Evolutionary conservation across 169 alveolate species (phyloP).

Genomic region (Eimeria nieschulzi): DNA sequence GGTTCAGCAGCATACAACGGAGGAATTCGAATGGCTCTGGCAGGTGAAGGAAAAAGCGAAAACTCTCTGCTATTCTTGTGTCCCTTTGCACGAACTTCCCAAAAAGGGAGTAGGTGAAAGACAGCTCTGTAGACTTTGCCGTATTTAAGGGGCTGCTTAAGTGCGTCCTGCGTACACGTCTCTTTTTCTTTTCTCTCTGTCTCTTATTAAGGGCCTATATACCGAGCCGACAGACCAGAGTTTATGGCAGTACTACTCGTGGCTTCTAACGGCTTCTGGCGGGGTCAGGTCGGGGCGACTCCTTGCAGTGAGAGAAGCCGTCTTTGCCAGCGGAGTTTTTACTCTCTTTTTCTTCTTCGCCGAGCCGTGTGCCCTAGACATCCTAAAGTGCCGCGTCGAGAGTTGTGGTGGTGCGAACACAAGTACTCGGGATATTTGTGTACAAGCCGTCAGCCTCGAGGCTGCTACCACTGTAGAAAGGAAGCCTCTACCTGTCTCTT

Average conservation of each 20-base stretch:
- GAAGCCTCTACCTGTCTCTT: too few relatives aligned
- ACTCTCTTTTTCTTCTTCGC: constrained; percentile 16
- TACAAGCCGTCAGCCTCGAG: too few relatives aligned
- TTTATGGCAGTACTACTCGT: constrained; percentile 34
- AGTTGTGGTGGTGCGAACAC: too few relatives aligned
- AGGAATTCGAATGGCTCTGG: constrained; percentile 53
- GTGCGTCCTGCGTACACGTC: neutral
- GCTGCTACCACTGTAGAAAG: too few relatives aligned
- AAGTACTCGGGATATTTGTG: too few relatives aligned
- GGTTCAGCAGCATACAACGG: neutral
- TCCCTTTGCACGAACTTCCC: too few relatives aligned
- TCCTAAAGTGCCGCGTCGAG: too few relatives aligned
- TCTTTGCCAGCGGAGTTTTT: neutral
- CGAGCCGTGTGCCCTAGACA: neutral
- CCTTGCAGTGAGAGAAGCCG: neutral
- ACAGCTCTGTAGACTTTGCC: too few relatives aligned
- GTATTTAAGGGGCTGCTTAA: neutral
- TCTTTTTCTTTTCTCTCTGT: neutral
- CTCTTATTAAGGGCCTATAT: constrained; percentile 43
- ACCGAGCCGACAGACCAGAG: constrained; percentile 66
- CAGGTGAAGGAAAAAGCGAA: neutral
- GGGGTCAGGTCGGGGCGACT: neutral
- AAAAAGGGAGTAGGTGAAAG: too few relatives aligned
- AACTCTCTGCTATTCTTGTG: neutral
- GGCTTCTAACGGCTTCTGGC: neutral